Evolutionary conservation across 2,329 filamentous ascomycete species (phyloP).

Genomic region (Colletotrichum spaethianum): DNA sequence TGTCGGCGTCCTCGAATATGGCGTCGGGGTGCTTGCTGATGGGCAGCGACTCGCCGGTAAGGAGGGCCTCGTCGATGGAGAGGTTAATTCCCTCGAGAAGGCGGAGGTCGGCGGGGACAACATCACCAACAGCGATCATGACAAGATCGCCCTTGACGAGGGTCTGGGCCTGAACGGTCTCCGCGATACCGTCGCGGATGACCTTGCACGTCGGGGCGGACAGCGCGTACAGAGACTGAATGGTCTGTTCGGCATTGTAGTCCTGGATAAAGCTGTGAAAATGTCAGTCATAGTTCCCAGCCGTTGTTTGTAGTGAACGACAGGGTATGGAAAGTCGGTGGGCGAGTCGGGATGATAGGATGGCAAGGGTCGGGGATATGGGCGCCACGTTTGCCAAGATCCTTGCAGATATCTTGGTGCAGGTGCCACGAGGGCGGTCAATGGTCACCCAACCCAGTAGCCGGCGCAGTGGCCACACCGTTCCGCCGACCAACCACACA

Average conservation of each 20-base stretch:
- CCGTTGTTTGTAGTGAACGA: constrained; percentile 41
- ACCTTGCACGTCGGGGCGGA: constrained; percentile 73
- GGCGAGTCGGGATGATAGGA: background rate
- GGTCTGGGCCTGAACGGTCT: constrained; percentile 67
- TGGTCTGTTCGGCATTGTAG: constrained; percentile 73
- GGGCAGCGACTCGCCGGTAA: constrained; percentile 81
- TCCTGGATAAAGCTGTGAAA: constrained; percentile 68
- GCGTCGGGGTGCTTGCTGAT: constrained; percentile 75
- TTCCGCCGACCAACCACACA: constrained; percentile 12
- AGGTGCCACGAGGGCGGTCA: background rate
- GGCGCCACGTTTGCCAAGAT: constrained; percentile 7
- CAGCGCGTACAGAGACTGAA: constrained; percentile 71
- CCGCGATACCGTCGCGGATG: constrained; percentile 65
- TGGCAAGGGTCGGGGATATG: constrained; percentile 1
- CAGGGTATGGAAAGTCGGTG: background rate
- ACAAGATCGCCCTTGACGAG: constrained; percentile 79
- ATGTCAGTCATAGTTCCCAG: constrained; percentile 48
- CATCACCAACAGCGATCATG: constrained; percentile 74
- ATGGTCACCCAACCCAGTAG: constrained; percentile 32
- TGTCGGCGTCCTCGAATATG: constrained; percentile 65
- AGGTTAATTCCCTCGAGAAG: constrained; percentile 78
- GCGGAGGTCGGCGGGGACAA: constrained; percentile 78
- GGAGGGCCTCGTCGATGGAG: constrained; percentile 81
- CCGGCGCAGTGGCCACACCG: background rate
- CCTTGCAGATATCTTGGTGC: background rate